Conservation (phyloP, 75 land plant species). For the Selaginella tamariscina region DNA sequence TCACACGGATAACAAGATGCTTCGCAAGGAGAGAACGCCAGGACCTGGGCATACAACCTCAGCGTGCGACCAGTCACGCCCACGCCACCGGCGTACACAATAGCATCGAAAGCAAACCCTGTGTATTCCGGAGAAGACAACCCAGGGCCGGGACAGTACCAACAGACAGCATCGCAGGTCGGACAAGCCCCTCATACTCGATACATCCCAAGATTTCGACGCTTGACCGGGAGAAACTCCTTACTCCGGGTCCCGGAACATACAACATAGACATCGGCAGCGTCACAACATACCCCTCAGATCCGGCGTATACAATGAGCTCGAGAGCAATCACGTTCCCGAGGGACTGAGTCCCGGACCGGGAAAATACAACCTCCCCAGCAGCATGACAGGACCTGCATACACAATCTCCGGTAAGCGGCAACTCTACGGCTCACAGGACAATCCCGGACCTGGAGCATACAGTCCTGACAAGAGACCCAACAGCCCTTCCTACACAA, state of each 20-base stretch:
- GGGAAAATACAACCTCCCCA: neutral
- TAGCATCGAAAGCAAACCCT: neutral
- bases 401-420: conserved; percentile 3
- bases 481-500: conserved; percentile 13
- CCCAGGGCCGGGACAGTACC: neutral
- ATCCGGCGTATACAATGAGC: conserved; percentile 15
- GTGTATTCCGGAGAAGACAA: neutral
- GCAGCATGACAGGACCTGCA: conserved; percentile 3
- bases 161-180: neutral
- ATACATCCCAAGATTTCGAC: neutral
- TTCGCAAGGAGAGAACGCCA: conserved; percentile 16
- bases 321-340: conserved; percentile 3
- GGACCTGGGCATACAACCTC: conserved; percentile 21
- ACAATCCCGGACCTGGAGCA: conserved; percentile 15
- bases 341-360: conserved; percentile 14
- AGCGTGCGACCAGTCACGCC: conserved; percentile 15
- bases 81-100: conserved; percentile 19
- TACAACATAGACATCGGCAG: conserved; percentile 5
- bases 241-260: neutral
- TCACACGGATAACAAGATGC: too few relatives aligned
- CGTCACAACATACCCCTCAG: neutral
- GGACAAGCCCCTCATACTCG: neutral
- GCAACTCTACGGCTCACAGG: neutral
- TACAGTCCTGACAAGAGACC: conserved; percentile 5
- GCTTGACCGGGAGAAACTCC: neutral